Conservation (phyloP, 164 flowering plant species). For the Vitis rotundifolia region DNA sequence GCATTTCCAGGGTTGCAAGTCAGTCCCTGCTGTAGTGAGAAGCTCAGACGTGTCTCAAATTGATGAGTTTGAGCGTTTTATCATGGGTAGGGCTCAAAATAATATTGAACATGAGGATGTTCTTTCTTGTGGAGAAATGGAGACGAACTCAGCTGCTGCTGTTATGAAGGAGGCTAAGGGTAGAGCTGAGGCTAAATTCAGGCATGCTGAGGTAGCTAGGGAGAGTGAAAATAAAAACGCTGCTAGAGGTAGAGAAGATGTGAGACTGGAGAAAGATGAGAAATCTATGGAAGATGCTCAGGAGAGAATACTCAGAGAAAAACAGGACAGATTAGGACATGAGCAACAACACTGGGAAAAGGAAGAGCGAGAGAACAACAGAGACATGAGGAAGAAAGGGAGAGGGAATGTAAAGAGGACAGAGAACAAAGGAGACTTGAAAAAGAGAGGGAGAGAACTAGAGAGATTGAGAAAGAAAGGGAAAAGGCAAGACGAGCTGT, state of each 20-base stretch:
- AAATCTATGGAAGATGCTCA: conserved; percentile 38
- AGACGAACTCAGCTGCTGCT: conserved; percentile 45
- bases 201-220: conserved; percentile 77
- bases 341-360: conserved; percentile 59
- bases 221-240: conserved; percentile 73
- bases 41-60: conserved; percentile 44
- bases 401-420: conserved; percentile 50
- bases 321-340: conserved; percentile 54
- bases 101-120: conserved; percentile 39
- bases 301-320: conserved; percentile 54
- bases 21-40: conserved; percentile 38
- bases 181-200: conserved; percentile 87
- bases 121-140: conserved; percentile 52
- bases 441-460: conserved; percentile 36
- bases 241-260: conserved; percentile 59
- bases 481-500: conserved; percentile 80
- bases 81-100: conserved; percentile 49
- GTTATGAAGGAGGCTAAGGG: conserved; percentile 88
- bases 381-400: conserved; percentile 59
- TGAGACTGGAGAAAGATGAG: conserved; percentile 53
- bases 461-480: conserved; percentile 53
- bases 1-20: conserved; percentile 40
- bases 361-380: conserved; percentile 62
- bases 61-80: conserved; percentile 82
- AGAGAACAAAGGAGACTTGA: conserved; percentile 47